Conservation (phyloP, 1,139 yeast species). For the Blastobotrys apis region DNA sequence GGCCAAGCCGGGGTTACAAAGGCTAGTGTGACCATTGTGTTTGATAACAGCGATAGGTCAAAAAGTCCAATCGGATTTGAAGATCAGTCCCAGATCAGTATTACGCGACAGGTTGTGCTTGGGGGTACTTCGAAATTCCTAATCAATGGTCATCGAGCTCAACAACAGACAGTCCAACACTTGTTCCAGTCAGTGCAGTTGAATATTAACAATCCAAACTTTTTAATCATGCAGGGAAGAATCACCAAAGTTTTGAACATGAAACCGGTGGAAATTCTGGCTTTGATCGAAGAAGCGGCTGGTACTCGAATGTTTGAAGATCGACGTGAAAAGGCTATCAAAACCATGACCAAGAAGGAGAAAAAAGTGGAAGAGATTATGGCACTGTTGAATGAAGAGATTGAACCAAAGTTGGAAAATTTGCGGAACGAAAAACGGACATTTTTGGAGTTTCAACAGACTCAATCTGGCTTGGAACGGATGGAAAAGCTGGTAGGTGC, state of each 20-base stretch:
- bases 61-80: slow-evolving; percentile 89
- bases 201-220: slow-evolving; percentile 94
- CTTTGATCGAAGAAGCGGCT: slow-evolving; percentile 95
- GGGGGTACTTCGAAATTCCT: slow-evolving; percentile 92
- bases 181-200: slow-evolving; percentile 91
- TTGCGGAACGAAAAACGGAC: slow-evolving; percentile 75
- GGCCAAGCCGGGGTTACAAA: slow-evolving; percentile 98
- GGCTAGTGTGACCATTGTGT: slow-evolving; percentile 94
- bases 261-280: slow-evolving; percentile 86
- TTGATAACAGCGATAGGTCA: slow-evolving; percentile 72
- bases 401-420: slow-evolving; percentile 86
- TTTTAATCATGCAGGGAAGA: slow-evolving; percentile 96
- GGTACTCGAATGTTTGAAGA: slow-evolving; percentile 97
- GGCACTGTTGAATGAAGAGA: slow-evolving; percentile 71
- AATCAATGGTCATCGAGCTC: slow-evolving; percentile 95
- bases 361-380: slow-evolving; percentile 76
- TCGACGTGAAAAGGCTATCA: slow-evolving; percentile 84
- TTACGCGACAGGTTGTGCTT: slow-evolving; percentile 83
- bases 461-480: slow-evolving; percentile 76
- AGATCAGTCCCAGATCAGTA: slow-evolving; percentile 73
- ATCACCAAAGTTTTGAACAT: slow-evolving; percentile 95
- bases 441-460: slow-evolving; percentile 81
- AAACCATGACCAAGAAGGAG: slow-evolving; percentile 88
- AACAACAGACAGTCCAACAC: slow-evolving; percentile 86
- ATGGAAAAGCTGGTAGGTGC: slow-evolving; percentile 71